These are phyloP conservation scores for Stenocarpella maydis DNA, from an alignment of 2,329 filamentous ascomycete genomes.

Conservation along the genomic window DNA sequence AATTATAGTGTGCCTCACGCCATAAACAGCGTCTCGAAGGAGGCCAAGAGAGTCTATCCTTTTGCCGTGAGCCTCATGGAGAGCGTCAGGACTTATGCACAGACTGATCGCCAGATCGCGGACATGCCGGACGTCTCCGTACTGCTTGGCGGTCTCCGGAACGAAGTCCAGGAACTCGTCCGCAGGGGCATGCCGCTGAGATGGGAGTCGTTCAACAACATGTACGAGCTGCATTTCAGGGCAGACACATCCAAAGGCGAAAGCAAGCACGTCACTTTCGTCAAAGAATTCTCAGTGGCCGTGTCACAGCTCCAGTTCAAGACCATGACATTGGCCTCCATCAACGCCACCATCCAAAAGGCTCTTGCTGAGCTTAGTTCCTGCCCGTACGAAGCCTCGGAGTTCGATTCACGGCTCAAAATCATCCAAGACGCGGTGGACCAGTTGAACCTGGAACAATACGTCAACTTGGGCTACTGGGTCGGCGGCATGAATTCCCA, in stretches of 20 bases:
- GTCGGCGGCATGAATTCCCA: slow-evolving; percentile 86
- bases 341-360: slow-evolving; percentile 83
- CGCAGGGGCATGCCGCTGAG: slow-evolving; percentile 87
- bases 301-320: slow-evolving; percentile 91
- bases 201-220: slow-evolving; percentile 98
- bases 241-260: slow-evolving; percentile 59
- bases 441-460: slow-evolving; percentile 95
- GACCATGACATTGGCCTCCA: slow-evolving; percentile 78
- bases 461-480: slow-evolving; percentile 91
- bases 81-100: slow-evolving; percentile 91
- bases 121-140: slow-evolving; percentile 89
- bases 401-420: slow-evolving; percentile 83
- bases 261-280: slow-evolving; percentile 96
- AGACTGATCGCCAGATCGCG: slow-evolving; percentile 84
- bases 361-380: slow-evolving; percentile 83
- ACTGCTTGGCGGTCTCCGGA: slow-evolving; percentile 88
- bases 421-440: slow-evolving; percentile 92
- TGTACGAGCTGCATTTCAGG: slow-evolving; percentile 88
- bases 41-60: slow-evolving; percentile 98
- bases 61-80: slow-evolving; percentile 99
- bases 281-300: slow-evolving; percentile 88
- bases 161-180: slow-evolving; percentile 85
- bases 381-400: slow-evolving; percentile 82
- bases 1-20: slow-evolving; percentile 94
- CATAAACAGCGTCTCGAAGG: slow-evolving; percentile 95